phyloP scores from a whole-genome alignment of 2,329 filamentous ascomycete species.

The Trichoderma sp. region DNA sequence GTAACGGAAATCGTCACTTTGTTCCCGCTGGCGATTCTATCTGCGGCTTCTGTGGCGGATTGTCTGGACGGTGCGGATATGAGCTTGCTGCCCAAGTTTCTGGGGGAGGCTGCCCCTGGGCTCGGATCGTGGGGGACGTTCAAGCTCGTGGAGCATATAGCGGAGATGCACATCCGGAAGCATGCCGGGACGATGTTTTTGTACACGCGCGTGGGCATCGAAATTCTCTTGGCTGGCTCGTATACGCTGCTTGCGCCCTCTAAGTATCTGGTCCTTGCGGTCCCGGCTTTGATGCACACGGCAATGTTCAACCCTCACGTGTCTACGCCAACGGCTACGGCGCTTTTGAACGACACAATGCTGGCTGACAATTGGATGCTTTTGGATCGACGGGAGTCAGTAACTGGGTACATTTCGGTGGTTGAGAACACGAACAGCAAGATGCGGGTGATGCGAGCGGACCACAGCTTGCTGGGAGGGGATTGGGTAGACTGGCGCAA shows the following conservation, averaged over 20 bases:
- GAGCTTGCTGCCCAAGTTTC: slow-evolving; percentile 56
- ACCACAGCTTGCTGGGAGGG: slow-evolving; percentile 91
- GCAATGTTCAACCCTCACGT: slow-evolving; percentile 75
- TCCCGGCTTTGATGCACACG: slow-evolving; percentile 76
- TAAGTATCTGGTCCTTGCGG: slow-evolving; percentile 64
- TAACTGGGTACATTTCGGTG: slow-evolving; percentile 91
- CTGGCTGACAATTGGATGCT: slow-evolving; percentile 70
- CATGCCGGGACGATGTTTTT: slow-evolving; percentile 65
- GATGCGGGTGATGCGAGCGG: slow-evolving; percentile 85
- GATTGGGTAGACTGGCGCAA: slow-evolving; percentile 73
- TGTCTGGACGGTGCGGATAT: slow-evolving; percentile 66
- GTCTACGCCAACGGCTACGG: slow-evolving; percentile 62
- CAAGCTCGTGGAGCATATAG: slow-evolving; percentile 52
- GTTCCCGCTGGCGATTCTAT: slow-evolving; percentile 68
- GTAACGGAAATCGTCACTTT: slow-evolving; percentile 75
- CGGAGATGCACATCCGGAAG: slow-evolving; percentile 47
- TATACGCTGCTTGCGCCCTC: slow-evolving; percentile 73
- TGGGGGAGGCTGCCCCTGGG: slow-evolving; percentile 67
- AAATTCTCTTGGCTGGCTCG: slow-evolving; percentile 66
- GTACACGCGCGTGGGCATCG: slow-evolving; percentile 72
- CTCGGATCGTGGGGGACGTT: slow-evolving; percentile 69
- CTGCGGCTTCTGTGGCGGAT: slow-evolving; percentile 65
- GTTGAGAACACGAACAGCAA: slow-evolving; percentile 72
- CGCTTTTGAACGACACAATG: slow-evolving; percentile 68
- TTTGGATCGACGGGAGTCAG: slow-evolving; percentile 79